phyloP scores from a whole-genome alignment of 2,329 filamentous ascomycete genomes.

The Penicillium sp. region DNA sequence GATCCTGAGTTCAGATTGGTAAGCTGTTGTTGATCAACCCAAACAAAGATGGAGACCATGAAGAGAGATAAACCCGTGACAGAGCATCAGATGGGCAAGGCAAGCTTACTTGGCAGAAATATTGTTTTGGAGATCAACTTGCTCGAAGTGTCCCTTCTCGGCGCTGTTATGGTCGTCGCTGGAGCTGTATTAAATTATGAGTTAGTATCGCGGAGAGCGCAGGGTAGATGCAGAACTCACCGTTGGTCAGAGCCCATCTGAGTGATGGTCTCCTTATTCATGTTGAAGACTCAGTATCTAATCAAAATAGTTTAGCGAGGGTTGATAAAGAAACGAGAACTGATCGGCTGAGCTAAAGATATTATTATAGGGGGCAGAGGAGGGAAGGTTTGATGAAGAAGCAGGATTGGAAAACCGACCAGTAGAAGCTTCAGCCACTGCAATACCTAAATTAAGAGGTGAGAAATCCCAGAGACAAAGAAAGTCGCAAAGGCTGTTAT shows the following conservation, averaged over 20 bases:
- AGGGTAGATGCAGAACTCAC: neutral
- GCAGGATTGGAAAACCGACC: neutral
- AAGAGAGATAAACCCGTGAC: neutral
- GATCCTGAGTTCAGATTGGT: constrained; percentile 33
- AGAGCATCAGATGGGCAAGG: neutral
- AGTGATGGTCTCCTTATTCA: constrained; percentile 14
- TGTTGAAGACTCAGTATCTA: neutral
- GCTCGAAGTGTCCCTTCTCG: constrained; percentile 22
- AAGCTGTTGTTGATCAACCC: neutral
- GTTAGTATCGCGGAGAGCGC: neutral
- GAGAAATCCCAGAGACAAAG: neutral
- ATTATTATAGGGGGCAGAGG: neutral
- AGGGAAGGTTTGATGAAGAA: neutral
- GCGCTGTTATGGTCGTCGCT: constrained; percentile 9
- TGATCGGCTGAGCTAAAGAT: neutral
- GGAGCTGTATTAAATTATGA: constrained; percentile 4
- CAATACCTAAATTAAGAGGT: neutral
- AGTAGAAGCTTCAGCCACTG: neutral
- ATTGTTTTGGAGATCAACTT: constrained; percentile 29
- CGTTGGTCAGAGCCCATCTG: constrained; percentile 1
- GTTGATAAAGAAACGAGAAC: neutral
- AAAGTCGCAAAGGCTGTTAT: neutral
- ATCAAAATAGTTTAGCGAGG: neutral
- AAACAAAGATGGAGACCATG: neutral
- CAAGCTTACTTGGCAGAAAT: constrained; percentile 26